These are phyloP conservation scores for Cytospora piceicola DNA, from an alignment of 2,329 filamentous ascomycete species.

Conservation along the genomic window DNA sequence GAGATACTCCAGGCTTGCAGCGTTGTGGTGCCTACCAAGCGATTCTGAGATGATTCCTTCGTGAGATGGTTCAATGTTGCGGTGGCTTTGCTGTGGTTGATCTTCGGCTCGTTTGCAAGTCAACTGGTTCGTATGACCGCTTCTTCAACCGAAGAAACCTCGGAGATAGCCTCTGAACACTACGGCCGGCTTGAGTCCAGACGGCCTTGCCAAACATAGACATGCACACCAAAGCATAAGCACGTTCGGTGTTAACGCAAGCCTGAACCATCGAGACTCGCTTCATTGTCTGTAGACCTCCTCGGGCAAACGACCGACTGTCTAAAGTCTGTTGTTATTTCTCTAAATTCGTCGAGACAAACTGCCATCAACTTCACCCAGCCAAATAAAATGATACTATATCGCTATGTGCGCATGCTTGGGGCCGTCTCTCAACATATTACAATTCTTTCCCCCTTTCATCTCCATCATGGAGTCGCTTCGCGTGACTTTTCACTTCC, in stretches of 20 bases:
- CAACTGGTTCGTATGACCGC: neutral
- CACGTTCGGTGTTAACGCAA: neutral
- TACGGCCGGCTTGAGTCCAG: neutral
- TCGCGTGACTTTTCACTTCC: neutral
- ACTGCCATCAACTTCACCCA: constrained; percentile 14
- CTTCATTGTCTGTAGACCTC: constrained; percentile 3
- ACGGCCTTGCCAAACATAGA: neutral
- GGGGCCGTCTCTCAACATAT: neutral
- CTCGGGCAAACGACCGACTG: constrained; percentile 17
- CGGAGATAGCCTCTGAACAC: neutral
- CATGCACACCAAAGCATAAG: neutral
- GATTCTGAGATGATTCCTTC: neutral
- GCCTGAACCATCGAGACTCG: constrained; percentile 1
- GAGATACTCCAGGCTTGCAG: neutral
- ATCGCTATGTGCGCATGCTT: constrained; percentile 18
- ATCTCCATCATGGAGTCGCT: neutral
- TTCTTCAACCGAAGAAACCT: neutral
- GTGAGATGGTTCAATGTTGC: neutral
- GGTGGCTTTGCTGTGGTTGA: neutral
- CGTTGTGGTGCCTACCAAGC: neutral
- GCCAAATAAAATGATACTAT: constrained; percentile 16
- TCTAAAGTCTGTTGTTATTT: constrained; percentile 15
- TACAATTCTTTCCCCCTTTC: neutral
- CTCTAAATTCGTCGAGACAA: constrained; percentile 13
- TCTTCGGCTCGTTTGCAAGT: neutral